Evolutionary conservation across 1,139 yeast genomes (phyloP), one percentile per base, ranked within the genome.

Genomic region (Nakaseomyces uthaithaninus): DNA sequence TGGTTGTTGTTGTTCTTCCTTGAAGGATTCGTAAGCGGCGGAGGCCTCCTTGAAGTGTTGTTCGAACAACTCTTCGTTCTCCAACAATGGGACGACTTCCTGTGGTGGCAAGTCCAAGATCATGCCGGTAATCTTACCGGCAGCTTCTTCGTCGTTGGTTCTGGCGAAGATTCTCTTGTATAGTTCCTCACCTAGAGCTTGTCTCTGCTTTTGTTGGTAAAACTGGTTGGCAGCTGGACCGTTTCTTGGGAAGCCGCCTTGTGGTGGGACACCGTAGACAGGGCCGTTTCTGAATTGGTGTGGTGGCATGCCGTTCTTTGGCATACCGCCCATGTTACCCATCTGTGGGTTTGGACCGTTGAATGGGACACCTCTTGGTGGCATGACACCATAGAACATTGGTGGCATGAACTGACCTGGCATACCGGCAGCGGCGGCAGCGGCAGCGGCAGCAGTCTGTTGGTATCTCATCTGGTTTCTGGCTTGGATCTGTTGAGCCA

Each of bases 81-180:
- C 91, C 65, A 85, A 78, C 65, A 91, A 75, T 50, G 84, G 82
- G 63, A 89, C 71, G 59, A 93, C 84, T 71, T 91, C 96, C 62
- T 79, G 78, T 69, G 84, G 85, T 63, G 87, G 94, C 78, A 91
- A 80, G 65, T 89, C 96, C 64, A 91, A 78, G 74, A 91, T 80
- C 98, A 91, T 91, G 72, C 97, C 98, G 55, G 99, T 91, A 65
- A 91, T 87, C 75, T 89, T 91, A 71, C 96, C 95, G 55, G 97
- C 96, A 63, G 95, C 89, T 68, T 86, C 95, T 49, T 85, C 85
- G 63, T 85, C 94, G 66, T 83, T 80, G 63, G 94, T 94, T 62
- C 91, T 84, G 55, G 89, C 79, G 54, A 82, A 80, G 62, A 93
- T 83, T 78, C 81, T 86, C 64, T 94, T 93, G 76, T 89, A 93